Evolutionary conservation across 768 basidiomycete genomes (phyloP), one percentile per base, ranked within the genome.

Genomic region (Boletus subparvulus): DNA sequence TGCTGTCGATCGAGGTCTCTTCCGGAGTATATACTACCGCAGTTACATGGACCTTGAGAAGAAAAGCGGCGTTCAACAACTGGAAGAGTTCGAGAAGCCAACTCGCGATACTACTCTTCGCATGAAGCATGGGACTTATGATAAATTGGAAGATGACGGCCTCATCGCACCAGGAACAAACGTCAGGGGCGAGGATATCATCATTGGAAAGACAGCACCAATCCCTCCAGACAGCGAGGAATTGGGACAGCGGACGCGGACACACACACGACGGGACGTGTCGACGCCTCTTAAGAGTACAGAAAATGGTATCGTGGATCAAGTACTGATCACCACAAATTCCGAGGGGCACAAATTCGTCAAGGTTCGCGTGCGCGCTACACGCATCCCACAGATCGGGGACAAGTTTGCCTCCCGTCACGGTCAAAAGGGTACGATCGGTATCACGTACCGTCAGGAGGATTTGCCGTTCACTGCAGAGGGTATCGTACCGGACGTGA

Each of bases 361-460:
- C 73, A 98, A 98, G 78, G 89, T 99, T 61, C 90, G 97, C 45
- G 90, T 98, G 28, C 84, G 97, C 43, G 92, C 96, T 19, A 96
- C 94, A 8, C 92, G 97, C 76, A 99, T 66, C 43, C 97, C 97
- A 32, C 96, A 99, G 72, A 97, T 90, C 52, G 97, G 97, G 40
- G 97, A 99, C 80, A 99, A 99, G 75, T 99, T 99, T 63, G 97
- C 97, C 2, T 99, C 97, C 46, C 91, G 97, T 68, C 97, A 99
- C 69, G 97, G 97, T 66, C 97, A 99, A 77, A 99, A 99, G 79
- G 97, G 97, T 74, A 99, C 97, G 11, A 96, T 98, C 60, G 97
- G 97, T 75, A 97, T 99, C 74, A 98, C 96, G 0, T 99, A 99
- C 70, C 92, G 97, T 50, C 97, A 98, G 73, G 97, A 99, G 73